A percentile compares a stretch with the other conserved stretches of the same genome.
Conservation (phyloP, 108 stramenopile species). For the Nannochloropsis granulata region DNA sequence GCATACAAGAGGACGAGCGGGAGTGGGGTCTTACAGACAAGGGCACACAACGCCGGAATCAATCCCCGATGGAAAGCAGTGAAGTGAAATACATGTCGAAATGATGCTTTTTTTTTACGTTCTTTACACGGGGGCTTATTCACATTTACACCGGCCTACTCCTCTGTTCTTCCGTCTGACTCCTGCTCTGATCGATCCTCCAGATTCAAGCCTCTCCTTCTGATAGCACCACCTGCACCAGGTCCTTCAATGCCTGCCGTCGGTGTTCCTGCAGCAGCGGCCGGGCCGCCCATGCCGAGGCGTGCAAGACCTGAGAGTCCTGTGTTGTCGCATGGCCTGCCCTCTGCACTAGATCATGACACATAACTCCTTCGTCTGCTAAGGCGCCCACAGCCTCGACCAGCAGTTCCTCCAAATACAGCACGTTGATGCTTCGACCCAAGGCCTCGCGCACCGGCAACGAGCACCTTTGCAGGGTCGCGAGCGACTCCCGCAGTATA, state of each 20-base stretch:
- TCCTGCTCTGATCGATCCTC: no score
- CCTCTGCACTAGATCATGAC: background rate
- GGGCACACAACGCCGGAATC: no score
- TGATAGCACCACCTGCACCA: background rate
- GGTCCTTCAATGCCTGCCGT: background rate
- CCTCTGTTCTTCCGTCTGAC: no score
- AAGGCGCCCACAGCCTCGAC: background rate
- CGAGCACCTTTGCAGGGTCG: background rate
- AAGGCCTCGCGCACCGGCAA: background rate
- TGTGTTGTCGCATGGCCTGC: background rate
- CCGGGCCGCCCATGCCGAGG: background rate
- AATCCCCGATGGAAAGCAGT: no score
- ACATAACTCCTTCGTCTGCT: background rate
- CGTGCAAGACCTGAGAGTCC: background rate
- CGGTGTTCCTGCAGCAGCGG: background rate
- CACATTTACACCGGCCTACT: no score
- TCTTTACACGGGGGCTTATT: no score
- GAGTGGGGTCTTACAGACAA: no score
- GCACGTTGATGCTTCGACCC: background rate
- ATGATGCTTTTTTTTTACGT: no score
- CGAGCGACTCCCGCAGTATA: background rate
- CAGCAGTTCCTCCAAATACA: background rate
- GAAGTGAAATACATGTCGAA: no score
- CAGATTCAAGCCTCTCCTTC: background rate
- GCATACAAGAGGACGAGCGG: no score